Conservation (phyloP, 768 basidiomycete species). For the Pisolithus microcarpus region DNA sequence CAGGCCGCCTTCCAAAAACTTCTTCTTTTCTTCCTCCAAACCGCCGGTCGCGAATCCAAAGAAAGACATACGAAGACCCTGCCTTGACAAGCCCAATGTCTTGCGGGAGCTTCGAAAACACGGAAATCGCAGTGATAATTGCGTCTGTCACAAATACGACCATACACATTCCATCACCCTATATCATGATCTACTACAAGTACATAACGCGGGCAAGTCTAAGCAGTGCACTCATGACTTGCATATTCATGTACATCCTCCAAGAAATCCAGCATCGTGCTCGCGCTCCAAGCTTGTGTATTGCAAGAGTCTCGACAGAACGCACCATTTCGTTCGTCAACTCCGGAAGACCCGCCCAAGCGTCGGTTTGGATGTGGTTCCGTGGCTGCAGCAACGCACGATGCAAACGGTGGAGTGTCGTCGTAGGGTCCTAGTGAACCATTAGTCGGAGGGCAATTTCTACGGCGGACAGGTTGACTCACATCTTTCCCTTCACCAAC, state of each 20-base stretch:
- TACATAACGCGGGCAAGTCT: too few species aligned
- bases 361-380: constrained; percentile 66
- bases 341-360: constrained; percentile 94
- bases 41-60: constrained; percentile 64
- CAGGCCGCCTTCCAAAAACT: constrained; percentile 39
- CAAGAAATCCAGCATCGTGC: constrained; percentile 85
- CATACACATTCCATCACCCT: constrained; percentile 8
- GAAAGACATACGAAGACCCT: constrained; percentile 57
- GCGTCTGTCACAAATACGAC: constrained; percentile 10
- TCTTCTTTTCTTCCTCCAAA: constrained; percentile 59
- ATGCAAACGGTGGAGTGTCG: constrained; percentile 78
- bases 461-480: constrained; percentile 19
- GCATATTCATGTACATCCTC: constrained; percentile 45
- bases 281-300: constrained; percentile 96
- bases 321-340: constrained; percentile 79
- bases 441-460: background rate
- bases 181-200: background rate
- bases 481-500: constrained; percentile 66
- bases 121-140: background rate
- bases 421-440: constrained; percentile 47
- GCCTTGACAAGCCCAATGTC: constrained; percentile 1
- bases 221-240: background rate
- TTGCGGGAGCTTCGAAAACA: constrained; percentile 1
- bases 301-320: constrained; percentile 84
- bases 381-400: constrained; percentile 63